Percentiles rank a stretch among this genome's conserved stretches.
phyloP scores from a whole-genome alignment of 805 yeast genomes.

The Tetrapisispora fleetii region DNA sequence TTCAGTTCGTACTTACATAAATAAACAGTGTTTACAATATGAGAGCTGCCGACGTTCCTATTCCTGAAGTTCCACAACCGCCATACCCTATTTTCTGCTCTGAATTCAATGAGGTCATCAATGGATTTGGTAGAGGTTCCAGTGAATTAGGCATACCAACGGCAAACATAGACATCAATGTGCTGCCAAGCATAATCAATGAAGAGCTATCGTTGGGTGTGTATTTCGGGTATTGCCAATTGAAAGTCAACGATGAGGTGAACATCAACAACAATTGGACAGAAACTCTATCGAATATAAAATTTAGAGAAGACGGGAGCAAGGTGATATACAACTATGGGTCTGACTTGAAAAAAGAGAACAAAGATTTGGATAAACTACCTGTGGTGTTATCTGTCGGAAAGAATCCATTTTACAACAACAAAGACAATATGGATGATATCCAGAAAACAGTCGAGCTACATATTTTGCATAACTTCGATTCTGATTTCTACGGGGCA shows the following conservation, averaged over 20 bases:
- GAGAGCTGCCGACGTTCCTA: slow-evolving; percentile 15
- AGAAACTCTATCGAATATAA: background rate
- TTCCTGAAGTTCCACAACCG: slow-evolving; percentile 34
- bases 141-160: slow-evolving; percentile 92
- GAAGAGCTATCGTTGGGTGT: slow-evolving; percentile 50
- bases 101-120: slow-evolving; percentile 39
- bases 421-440: slow-evolving; percentile 73
- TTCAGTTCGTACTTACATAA: too few species aligned
- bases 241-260: slow-evolving; percentile 12
- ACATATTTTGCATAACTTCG: slow-evolving; percentile 71
- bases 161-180: slow-evolving; percentile 67
- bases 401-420: slow-evolving; percentile 86
- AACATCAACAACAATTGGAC: slow-evolving; percentile 10
- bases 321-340: slow-evolving; percentile 58
- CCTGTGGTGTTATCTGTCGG: slow-evolving; percentile 97
- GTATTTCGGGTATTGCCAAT: slow-evolving; percentile 70
- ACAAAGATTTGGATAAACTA: slow-evolving; percentile 35
- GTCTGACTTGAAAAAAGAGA: slow-evolving; percentile 27
- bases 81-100: slow-evolving; percentile 41
- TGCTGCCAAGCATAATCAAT: slow-evolving; percentile 32
- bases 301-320: slow-evolving; percentile 30
- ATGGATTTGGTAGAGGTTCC: slow-evolving; percentile 96
- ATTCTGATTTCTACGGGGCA: slow-evolving; percentile 73
- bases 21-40: background rate
- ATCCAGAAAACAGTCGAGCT: slow-evolving; percentile 70